These are phyloP conservation scores for Wallacemonas rigidus DNA, from an alignment of 208 protist species.

Conservation along the genomic window DNA sequence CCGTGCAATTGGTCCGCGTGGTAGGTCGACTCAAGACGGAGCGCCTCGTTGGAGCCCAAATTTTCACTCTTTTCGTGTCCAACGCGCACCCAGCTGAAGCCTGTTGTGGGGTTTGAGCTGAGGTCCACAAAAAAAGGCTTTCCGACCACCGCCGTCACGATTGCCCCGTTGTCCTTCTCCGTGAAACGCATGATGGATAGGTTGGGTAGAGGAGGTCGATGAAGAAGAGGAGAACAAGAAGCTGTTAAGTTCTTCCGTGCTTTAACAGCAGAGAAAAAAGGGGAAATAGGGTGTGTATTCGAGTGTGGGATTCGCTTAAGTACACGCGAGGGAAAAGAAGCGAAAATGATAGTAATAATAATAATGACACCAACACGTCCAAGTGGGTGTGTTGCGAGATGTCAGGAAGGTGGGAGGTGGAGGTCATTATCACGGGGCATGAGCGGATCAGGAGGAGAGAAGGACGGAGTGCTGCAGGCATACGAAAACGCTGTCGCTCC, in stretches of 20 bases:
- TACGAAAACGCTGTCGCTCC: too few species aligned
- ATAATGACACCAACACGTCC: too few species aligned
- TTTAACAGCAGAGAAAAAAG: too few species aligned
- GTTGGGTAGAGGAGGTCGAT: not conserved
- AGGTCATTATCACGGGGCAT: too few species aligned
- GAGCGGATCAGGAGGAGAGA: too few species aligned
- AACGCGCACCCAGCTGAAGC: slow-evolving; percentile 58
- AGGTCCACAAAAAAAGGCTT: slow-evolving; percentile 39
- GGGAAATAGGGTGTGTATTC: not conserved
- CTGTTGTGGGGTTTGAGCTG: slow-evolving; percentile 67
- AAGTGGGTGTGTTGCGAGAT: too few species aligned
- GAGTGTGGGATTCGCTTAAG: not conserved
- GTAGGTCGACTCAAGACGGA: slow-evolving; percentile 18
- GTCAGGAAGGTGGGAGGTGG: too few species aligned
- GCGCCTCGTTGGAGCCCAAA: not conserved
- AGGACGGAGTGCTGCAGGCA: too few species aligned
- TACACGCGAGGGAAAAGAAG: too few species aligned
- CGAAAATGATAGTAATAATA: too few species aligned
- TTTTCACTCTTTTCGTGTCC: slow-evolving; percentile 19
- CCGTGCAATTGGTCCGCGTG: not conserved
- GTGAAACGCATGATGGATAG: slow-evolving; percentile 1
- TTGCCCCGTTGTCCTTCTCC: slow-evolving; percentile 24
- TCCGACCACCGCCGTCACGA: slow-evolving; percentile 26
- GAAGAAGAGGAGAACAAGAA: not conserved
- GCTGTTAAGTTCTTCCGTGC: not conserved